Base-by-base conservation (phyloP, 2,329 filamentous ascomycete genomes). In the Diaporthe vexans region DNA sequence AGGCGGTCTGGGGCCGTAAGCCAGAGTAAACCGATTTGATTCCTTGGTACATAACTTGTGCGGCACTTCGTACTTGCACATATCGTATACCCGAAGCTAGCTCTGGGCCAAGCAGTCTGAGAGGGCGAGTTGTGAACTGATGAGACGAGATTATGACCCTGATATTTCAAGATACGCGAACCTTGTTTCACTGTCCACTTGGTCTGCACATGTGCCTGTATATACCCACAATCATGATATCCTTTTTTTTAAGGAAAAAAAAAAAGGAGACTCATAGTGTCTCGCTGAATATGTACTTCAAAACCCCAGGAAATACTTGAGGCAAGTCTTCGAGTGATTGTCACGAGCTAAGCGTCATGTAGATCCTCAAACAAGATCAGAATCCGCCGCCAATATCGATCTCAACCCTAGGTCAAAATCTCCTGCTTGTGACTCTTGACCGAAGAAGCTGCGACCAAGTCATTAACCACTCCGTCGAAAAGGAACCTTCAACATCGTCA, bases 1-100 rank as follows among this genome's bases (percentile, higher is more conserved):
- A 80, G 0, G 79, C 78, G 8, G 80, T 82, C 0, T 82, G 78
- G 78, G 80, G 77, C 21, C 77, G 76, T 11, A 81, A 81, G 75
- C 80, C 78, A 21, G 61, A 59, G n/a, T 68, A 29, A 24, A 24
- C 4, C 17, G 63, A 57, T 15, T 51, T 37, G 13, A 21, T 35
- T 37, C 35, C 37, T 40, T 8, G 13, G 29, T 19, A 24, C n/a
- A 21, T 52, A 19, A 48, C 46, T 67, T 37, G 0, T 46, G 3
- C 11, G 46, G 29, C 46, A 7, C 19, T 48, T 48, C 29, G 21
- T 21, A n/a, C 21, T 52, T 37, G 46, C 46, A 26, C 51, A 26
- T 37, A 68, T 15, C 21, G 46, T 68, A 68, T 68, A 54, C 63
- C 48, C 48, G 21, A 26, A 15, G 11, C 26, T 40, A 26, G 9